Evolutionary conservation across 805 yeast species (phyloP), one percentile per base, ranked within the genome.

Genomic region (Maudiozyma barnettii): DNA sequence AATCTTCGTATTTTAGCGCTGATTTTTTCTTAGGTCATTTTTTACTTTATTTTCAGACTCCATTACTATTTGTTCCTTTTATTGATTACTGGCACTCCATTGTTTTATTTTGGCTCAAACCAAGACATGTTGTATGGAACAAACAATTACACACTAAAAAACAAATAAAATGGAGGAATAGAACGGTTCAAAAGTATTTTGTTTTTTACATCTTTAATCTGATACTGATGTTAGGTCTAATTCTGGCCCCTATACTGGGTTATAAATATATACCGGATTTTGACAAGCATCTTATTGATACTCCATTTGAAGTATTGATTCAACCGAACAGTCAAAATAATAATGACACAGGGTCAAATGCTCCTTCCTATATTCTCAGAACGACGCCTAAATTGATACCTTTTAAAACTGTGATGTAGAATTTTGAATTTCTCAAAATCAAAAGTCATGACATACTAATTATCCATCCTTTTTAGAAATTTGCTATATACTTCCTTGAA

Each of bases 71-170:
- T 33, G 65, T 81, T 38, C 90, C 90, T 0, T 80, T 72, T 53
- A 72, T 80, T 41, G 84, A 82, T 56, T 73, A 72, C 42, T 75
- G 81, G 75, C 93, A 84, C 56, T 76, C 88, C 1, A 67, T 78
- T 66, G 67, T 79, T 58, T 66, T 84, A 33, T 74, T 83, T 54
- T 84, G 91, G 91, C 65, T 82, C 48, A 75, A 71, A 46, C 85
- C 86, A 2, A 68, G 69, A 4, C 58, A 60, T n/a, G 63, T 70
- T 35, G 52, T 66, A n/a, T 51, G 61, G 10, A 51, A 56, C 39
- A 63, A 61, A 10, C 58, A 59, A 7, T 65, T 81, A 10, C 68
- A 66, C 49, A 64, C 71, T 6, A 64, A 59, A 43, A 66, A 68
- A 21, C 70, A 69, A 38, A 61, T 61, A 35, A 68, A 69, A 37